Evolutionary conservation across 768 basidiomycete genomes (phyloP), one percentile per base, ranked within the genome.

Genomic region (Mycena crocata): DNA sequence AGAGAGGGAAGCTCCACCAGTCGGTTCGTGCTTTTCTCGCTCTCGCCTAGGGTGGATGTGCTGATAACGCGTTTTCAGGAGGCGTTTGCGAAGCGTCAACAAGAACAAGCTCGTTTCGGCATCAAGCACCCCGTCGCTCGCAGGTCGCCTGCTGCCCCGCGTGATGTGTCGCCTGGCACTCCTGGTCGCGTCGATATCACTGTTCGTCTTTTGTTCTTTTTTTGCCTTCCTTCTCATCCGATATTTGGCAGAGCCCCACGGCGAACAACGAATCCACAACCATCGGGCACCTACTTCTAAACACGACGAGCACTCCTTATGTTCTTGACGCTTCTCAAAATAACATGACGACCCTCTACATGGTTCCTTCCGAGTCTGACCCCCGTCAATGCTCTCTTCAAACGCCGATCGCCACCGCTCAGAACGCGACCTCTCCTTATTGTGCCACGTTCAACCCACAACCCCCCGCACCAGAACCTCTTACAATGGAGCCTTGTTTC

Each of bases 391-490:
- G 90, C 32, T 75, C 73, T 3, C 75, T 93, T 24, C 79, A 81
- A 65, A 72, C 83, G 31, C 77, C 81, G 5, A 76, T 89, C 65
- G 76, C 84, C 60, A 9, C 76, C 81, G 26, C 64, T 54, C 12
- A 71, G 62, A 14, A 84, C 81, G 0, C 56, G 71, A 26, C 78
- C 80, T 70, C 75, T 79, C 60, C 78, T 26, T 87, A 82, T 72
- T 93, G 91, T 65, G 87, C 86, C 7, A 92, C 90, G 6, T 92
- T 85, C 72, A 81, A 91, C 67, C 81, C 87, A 4, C 77, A 81
- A 31, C 89, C 89, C 2, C 61, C 78, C 6, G 69, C 75, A 2
- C 80, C 86, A 3, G 80, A 82, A n/a, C 83, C 86, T 5, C 79
- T 93, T 73, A 83, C 81, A 7, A 81, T 87, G 74, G 75, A 82